These are phyloP conservation scores for Botryotinia narcissicola DNA, from an alignment of 2,329 filamentous ascomycete genomes.

Conservation along the genomic window DNA sequence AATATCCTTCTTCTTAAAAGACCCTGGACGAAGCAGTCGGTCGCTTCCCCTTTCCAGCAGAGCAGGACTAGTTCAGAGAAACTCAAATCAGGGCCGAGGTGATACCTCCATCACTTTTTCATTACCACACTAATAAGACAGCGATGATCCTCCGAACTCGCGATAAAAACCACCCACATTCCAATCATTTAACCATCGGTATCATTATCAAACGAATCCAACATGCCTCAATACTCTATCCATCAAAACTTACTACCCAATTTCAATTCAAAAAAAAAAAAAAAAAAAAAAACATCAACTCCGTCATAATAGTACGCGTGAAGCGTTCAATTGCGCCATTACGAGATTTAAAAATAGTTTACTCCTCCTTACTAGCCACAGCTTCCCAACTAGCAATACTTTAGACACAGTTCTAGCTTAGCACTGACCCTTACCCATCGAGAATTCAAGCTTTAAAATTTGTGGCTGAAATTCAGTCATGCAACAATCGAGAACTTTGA, in stretches of 20 bases:
- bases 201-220: background rate
- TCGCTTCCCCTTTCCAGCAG: background rate
- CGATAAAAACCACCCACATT: background rate
- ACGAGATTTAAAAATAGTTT: background rate
- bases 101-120: background rate
- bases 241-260: background rate
- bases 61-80: background rate
- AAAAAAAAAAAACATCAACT: too few species aligned
- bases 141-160: rapidly evolving
- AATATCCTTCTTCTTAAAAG: background rate
- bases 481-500: background rate
- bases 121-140: background rate
- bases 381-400: background rate
- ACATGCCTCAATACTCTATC: background rate
- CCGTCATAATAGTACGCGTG: background rate
- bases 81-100: background rate
- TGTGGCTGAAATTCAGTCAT: background rate
- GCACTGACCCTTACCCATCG: background rate
- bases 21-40: rapidly evolving
- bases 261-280: too few species aligned
- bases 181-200: background rate
- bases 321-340: background rate
- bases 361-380: background rate
- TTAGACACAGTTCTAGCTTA: background rate
- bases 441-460: background rate